These are phyloP conservation scores for Trapa incisa DNA, from an alignment of 345 rosid species.

Conservation along the genomic window DNA sequence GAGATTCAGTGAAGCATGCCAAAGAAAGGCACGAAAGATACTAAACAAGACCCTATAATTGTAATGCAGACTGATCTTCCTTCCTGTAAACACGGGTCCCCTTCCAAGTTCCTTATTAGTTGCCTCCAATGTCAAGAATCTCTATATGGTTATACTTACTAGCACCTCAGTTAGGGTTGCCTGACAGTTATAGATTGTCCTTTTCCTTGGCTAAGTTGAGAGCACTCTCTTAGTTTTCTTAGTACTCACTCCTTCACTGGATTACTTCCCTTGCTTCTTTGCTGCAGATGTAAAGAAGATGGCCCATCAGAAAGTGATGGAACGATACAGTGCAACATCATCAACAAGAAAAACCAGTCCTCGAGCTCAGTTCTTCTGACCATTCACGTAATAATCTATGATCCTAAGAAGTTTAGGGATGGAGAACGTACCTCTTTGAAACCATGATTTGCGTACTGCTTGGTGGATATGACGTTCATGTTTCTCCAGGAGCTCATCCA, in stretches of 20 bases:
- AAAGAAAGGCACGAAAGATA: conserved; percentile 3
- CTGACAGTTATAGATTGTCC: not conserved
- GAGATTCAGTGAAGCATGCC: conserved; percentile 4
- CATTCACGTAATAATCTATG: not conserved
- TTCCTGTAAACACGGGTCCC: not conserved
- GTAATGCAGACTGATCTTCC: not conserved
- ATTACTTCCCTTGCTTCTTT: conserved; percentile 35
- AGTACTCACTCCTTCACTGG: not conserved
- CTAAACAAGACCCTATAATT: not conserved
- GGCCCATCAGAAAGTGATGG: not conserved
- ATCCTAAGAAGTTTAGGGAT: not conserved
- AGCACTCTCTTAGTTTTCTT: not conserved
- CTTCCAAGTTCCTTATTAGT: not conserved
- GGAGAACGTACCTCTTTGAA: conserved; percentile 53
- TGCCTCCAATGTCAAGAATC: not conserved
- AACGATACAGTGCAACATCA: not conserved
- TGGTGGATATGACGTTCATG: conserved; percentile 78
- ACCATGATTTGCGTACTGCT: conserved; percentile 80
- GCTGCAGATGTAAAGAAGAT: not conserved
- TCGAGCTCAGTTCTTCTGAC: not conserved
- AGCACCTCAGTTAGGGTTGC: not conserved
- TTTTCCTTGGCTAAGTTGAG: not conserved
- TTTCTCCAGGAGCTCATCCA: conserved; percentile 63
- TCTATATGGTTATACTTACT: not conserved
- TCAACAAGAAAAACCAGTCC: not conserved